Conservation (phyloP, 306 rosid species). For the Prunus salicina region DNA sequence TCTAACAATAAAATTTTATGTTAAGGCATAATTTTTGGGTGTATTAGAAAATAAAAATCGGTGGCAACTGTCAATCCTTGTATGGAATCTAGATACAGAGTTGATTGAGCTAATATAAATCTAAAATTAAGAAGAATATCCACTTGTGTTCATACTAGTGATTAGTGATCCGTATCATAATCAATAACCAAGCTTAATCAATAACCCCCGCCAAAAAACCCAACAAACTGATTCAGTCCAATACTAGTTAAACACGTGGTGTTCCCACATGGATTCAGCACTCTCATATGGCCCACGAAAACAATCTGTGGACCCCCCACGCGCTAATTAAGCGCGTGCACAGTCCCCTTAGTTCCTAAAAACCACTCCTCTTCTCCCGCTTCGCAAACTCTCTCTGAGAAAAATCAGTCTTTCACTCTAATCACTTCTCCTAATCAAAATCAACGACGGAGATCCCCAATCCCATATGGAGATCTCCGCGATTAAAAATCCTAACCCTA, state of each 20-base stretch:
- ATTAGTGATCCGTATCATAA: too few species aligned
- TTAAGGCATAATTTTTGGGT: too few species aligned
- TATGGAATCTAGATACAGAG: neutral
- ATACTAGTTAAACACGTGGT: neutral
- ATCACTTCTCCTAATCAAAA: neutral
- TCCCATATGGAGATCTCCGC: constrained; percentile 7
- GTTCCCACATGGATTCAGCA: neutral
- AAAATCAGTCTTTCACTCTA: neutral
- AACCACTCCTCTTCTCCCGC: neutral
- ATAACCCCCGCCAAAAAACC: neutral
- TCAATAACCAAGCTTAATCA: neutral
- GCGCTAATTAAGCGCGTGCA: neutral
- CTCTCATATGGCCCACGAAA: neutral
- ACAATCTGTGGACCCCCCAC: neutral
- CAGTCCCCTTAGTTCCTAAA: neutral
- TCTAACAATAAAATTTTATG: too few species aligned
- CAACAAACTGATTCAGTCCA: neutral
- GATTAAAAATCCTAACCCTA: neutral
- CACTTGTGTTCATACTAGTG: neutral
- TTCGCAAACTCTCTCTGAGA: constrained; percentile 15
- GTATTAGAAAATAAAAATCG: neutral
- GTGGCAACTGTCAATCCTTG: neutral
- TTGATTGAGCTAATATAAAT: neutral
- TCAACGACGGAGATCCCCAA: neutral
- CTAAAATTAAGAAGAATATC: neutral